Percentiles rank a stretch among this genome's conserved stretches.
Conservation (phyloP, 2,329 filamentous ascomycete species). For the Pochonia chlamydosporia region DNA sequence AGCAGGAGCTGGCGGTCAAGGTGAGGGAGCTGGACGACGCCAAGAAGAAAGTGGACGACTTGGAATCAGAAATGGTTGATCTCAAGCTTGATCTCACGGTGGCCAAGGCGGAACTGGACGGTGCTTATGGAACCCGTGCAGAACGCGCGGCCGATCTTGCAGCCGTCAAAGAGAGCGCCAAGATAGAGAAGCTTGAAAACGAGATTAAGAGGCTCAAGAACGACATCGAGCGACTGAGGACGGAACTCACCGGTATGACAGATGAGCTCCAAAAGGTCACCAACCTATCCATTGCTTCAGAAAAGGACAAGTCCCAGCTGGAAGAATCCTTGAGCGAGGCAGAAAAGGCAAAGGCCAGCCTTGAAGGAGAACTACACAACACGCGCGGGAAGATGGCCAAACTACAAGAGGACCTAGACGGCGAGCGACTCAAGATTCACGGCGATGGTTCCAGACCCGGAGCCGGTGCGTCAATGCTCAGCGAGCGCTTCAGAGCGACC, state of each 20-base stretch:
- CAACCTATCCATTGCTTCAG: constrained; percentile 43
- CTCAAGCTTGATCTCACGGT: constrained; percentile 58
- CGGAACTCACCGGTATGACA: constrained; percentile 44
- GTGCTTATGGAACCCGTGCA: constrained; percentile 53
- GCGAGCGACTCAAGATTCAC: constrained; percentile 40
- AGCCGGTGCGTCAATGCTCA: constrained; percentile 45
- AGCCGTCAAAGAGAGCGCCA: constrained; percentile 42
- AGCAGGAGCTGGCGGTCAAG: constrained; percentile 23
- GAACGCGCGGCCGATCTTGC: constrained; percentile 55
- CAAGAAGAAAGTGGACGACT: constrained; percentile 44
- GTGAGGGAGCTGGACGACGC: constrained; percentile 41
- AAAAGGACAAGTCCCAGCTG: constrained; percentile 41
- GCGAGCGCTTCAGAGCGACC: constrained; percentile 49
- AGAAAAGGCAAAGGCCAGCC: constrained; percentile 24
- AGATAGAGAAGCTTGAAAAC: constrained; percentile 38
- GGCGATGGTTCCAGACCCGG: constrained; percentile 27
- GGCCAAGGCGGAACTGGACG: constrained; percentile 56
- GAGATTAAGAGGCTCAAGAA: constrained; percentile 45
- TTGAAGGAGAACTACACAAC: constrained; percentile 36
- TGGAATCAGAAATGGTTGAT: constrained; percentile 48
- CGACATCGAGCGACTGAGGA: constrained; percentile 43
- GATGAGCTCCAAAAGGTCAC: constrained; percentile 49
- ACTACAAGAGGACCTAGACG: constrained; percentile 47
- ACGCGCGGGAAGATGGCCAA: constrained; percentile 29
- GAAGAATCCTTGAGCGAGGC: constrained; percentile 21